These are phyloP conservation scores for Asclepias syriaca DNA, from an alignment of 257 asterid genomes.

Conservation along the genomic window DNA sequence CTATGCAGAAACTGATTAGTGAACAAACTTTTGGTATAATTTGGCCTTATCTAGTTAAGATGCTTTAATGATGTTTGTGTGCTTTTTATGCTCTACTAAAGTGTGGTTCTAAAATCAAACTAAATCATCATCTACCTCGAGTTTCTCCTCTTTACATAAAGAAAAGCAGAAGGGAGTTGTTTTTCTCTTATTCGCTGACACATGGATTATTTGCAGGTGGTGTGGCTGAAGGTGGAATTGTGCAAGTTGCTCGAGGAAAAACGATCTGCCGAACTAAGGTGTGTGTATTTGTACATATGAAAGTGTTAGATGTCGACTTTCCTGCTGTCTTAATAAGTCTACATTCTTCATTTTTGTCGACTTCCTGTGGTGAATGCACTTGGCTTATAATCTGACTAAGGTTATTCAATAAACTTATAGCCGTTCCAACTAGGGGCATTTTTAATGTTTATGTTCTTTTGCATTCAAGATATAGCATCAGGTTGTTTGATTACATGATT, in stretches of 20 bases:
- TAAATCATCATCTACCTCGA: background rate
- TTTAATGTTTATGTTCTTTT: too few species aligned
- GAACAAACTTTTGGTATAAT: background rate
- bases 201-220: conserved; percentile 42
- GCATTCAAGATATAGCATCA: background rate
- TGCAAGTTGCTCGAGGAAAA: conserved; percentile 89
- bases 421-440: too few species aligned
- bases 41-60: background rate
- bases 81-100: background rate
- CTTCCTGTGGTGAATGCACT: too few species aligned
- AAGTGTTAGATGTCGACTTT: background rate
- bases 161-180: background rate
- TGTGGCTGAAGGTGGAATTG: conserved; percentile 85
- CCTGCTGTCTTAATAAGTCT: too few species aligned
- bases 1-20: background rate
- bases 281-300: background rate
- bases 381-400: too few species aligned
- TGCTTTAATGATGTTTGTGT: background rate
- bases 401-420: too few species aligned
- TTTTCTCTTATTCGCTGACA: background rate
- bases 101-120: background rate
- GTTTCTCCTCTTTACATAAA: background rate
- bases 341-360: too few species aligned
- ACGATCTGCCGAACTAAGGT: conserved; percentile 93
- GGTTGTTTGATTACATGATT: background rate